Conservation (phyloP, 1,284 basidiomycete genomes). For the Irpex lacteus region DNA sequence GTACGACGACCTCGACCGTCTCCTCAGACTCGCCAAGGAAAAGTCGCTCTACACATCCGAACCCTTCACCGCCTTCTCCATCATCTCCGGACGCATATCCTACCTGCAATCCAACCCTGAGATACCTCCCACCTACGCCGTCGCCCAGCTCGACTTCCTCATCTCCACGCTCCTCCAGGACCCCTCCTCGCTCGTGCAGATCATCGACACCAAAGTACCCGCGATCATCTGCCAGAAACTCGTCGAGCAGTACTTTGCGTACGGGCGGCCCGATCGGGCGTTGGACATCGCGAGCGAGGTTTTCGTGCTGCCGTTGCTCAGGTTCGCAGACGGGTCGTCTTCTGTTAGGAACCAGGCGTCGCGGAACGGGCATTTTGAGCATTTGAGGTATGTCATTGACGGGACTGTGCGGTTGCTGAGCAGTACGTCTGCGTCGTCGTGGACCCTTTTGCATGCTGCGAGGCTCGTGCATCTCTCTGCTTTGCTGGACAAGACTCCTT, state of each 20-base stretch:
- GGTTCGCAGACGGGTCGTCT: background rate
- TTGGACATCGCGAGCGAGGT: conserved; percentile 12
- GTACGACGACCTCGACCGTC: conserved; percentile 36
- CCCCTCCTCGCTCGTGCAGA: no score
- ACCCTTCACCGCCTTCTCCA: background rate
- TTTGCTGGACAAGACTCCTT: background rate
- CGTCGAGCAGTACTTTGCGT: conserved; percentile 19
- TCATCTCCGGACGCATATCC: background rate
- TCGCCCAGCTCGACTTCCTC: background rate
- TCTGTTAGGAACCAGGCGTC: background rate
- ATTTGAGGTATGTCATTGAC: background rate
- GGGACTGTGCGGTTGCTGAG: background rate
- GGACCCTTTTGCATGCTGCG: background rate
- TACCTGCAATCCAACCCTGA: background rate
- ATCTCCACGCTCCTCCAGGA: background rate
- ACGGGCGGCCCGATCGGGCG: conserved; percentile 13
- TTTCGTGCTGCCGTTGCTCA: background rate
- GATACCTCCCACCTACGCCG: background rate
- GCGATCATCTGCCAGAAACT: conserved; percentile 16
- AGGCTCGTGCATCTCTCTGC: background rate
- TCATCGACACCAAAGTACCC: no score
- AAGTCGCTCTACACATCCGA: background rate
- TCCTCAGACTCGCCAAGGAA: background rate
- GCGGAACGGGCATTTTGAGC: background rate
- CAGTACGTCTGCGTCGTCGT: background rate